Conservation (phyloP, 2,329 filamentous ascomycete species). For the Tolypocladium cylindrosporum region DNA sequence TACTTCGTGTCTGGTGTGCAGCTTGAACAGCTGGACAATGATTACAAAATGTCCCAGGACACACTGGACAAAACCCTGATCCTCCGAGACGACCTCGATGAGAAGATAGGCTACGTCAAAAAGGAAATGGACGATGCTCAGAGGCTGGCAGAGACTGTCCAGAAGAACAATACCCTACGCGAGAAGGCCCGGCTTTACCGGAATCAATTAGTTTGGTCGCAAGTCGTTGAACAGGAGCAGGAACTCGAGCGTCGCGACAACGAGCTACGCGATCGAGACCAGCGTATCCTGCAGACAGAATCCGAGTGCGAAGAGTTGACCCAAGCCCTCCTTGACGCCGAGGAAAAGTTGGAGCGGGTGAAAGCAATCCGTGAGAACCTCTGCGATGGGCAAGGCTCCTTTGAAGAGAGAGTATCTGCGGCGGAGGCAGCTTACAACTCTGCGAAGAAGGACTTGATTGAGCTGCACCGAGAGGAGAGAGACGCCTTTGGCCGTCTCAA, state of each 20-base stretch:
- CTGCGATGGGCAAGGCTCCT: slow-evolving; percentile 33
- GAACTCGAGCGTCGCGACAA: slow-evolving; percentile 26
- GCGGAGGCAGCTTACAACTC: slow-evolving; percentile 43
- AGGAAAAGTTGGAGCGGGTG: slow-evolving; percentile 31
- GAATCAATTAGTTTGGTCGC: slow-evolving; percentile 73
- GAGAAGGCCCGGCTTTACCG: slow-evolving; percentile 47
- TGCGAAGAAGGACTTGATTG: slow-evolving; percentile 41
- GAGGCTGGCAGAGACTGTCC: slow-evolving; percentile 52
- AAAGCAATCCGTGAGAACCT: slow-evolving; percentile 29
- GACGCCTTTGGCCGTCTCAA: slow-evolving; percentile 51
- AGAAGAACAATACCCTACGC: slow-evolving; percentile 56
- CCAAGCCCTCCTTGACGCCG: slow-evolving; percentile 33
- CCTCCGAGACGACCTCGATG: slow-evolving; percentile 24
- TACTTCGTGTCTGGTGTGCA: slow-evolving; percentile 95
- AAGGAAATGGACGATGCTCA: slow-evolving; percentile 47
- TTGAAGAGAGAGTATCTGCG: slow-evolving; percentile 31
- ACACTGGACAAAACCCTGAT: slow-evolving; percentile 54
- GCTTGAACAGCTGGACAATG: slow-evolving; percentile 80
- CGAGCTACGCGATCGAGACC: slow-evolving; percentile 14
- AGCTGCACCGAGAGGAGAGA: slow-evolving; percentile 54
- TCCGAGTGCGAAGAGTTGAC: slow-evolving; percentile 32
- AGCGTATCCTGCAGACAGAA: slow-evolving; percentile 17
- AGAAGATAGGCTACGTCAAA: slow-evolving; percentile 22
- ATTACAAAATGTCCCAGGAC: slow-evolving; percentile 78
- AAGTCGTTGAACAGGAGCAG: slow-evolving; percentile 68